Evolutionary conservation across 2,329 filamentous ascomycete genomes (phyloP), one percentile per base, ranked within the genome.

Genomic region (Drechslerella dactyloides): DNA sequence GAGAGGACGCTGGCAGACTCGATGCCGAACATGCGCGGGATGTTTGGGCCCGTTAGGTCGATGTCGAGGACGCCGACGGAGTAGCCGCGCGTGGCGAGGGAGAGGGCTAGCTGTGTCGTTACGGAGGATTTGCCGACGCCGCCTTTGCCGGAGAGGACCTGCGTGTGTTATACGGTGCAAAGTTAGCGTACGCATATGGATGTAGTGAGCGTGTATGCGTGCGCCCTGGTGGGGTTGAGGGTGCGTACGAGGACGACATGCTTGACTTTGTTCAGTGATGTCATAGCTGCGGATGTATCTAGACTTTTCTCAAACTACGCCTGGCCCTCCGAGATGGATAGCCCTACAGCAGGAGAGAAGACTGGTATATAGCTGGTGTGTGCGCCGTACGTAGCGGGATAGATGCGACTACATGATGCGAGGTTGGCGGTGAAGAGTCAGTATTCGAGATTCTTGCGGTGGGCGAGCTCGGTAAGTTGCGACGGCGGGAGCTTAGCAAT

Each of bases 71-170:
- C 92, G 59, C 94, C 94, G 48, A 97, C 93, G 0, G 90, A 92
- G 79, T 93, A 86, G 66, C 93, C 93, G 74, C 90, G 86, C 0
- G 94, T 85, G 1, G 91, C 89, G 33, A 99, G 87, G 0, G 93
- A 92, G 40, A 99, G 86, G 7, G 94, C 94, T 15, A 99, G 87
- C 80, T 99, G 94, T 0, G 93, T 96, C 0, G 94, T 97, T n/a
- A 97, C 88, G 58, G 92, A 96, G 48, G 93, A 97, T 83, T 99
- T 99, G 68, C 94, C 94, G 19, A 99, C 94, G 76, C 94, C 94
- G 78, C 94, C 94, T 85, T 99, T 99, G 76, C 94, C 94, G 11
- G 94, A 97, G 53, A 99, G 89, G 74, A 93, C 85, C 82, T 86
- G 73, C 23, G 44, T 21, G 35, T 15, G 37, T 7, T 7, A 17